Evolutionary conservation across 148 eudicot genomes (phyloP).

Genomic region (Nepenthes gracilis): DNA sequence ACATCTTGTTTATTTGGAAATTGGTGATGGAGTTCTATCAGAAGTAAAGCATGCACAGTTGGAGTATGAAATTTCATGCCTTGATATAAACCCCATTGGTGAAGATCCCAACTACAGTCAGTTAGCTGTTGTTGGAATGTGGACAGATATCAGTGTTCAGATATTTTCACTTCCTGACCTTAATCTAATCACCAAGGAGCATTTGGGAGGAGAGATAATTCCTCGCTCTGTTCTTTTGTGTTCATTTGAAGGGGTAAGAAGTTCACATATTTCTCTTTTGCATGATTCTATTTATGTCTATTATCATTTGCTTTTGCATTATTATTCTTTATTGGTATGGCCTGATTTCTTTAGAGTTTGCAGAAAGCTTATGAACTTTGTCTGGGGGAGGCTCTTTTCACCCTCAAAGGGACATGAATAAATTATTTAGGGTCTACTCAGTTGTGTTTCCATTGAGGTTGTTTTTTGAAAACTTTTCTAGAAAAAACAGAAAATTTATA

Average conservation of each 20-base stretch:
- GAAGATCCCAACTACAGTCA: slow-evolving; percentile 62
- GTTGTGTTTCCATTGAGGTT: no score
- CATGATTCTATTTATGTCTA: neutral
- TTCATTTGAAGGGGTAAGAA: slow-evolving; percentile 91
- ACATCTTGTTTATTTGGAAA: slow-evolving; percentile 84
- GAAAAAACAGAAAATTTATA: no score
- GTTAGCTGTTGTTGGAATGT: slow-evolving; percentile 98
- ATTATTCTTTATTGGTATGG: neutral
- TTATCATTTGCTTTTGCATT: neutral
- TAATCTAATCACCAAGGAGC: slow-evolving; percentile 71
- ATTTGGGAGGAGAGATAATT: slow-evolving; percentile 90
- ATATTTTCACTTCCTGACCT: slow-evolving; percentile 88
- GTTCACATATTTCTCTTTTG: slow-evolving; percentile 1
- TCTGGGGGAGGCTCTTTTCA: no score
- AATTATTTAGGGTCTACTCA: no score
- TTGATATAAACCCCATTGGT: slow-evolving; percentile 90
- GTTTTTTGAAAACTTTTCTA: no score
- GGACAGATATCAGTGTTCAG: slow-evolving; percentile 94
- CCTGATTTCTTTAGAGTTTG: no score
- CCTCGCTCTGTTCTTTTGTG: slow-evolving; percentile 97
- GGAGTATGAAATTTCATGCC: slow-evolving; percentile 88
- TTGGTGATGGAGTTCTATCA: slow-evolving; percentile 66
- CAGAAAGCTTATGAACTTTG: no score
- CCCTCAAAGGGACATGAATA: no score
- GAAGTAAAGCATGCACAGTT: slow-evolving; percentile 70